These are phyloP conservation scores for Fusarium musae DNA, from an alignment of 2,329 filamentous ascomycete genomes.

Conservation along the genomic window DNA sequence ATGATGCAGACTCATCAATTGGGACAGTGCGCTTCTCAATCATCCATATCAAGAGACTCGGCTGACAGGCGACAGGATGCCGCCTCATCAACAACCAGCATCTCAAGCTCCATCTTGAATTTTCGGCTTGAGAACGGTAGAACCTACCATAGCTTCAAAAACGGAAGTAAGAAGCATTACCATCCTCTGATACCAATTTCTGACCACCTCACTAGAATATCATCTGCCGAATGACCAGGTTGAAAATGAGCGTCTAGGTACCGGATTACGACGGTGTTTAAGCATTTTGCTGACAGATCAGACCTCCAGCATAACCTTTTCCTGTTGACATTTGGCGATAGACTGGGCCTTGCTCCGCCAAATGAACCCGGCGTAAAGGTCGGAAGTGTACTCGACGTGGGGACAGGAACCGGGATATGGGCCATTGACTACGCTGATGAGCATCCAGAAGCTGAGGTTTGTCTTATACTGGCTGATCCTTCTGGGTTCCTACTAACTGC, in stretches of 20 bases:
- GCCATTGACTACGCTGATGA: slow-evolving; percentile 7
- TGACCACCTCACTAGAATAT: background rate
- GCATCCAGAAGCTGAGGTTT: background rate
- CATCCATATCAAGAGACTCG: rapidly evolving
- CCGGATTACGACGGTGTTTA: rapidly evolving
- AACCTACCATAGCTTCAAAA: slow-evolving; percentile 11
- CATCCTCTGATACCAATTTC: rapidly evolving
- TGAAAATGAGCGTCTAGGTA: background rate
- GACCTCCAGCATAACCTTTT: slow-evolving; percentile 4
- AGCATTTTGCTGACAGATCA: rapidly evolving
- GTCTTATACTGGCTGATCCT: too few relatives aligned
- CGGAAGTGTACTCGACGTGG: background rate
- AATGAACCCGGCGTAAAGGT: background rate
- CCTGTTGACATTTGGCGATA: background rate
- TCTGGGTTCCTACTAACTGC: background rate
- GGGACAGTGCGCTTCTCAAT: background rate
- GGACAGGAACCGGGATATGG: slow-evolving; percentile 3
- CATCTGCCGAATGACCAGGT: background rate
- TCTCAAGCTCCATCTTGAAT: background rate
- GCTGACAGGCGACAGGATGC: background rate
- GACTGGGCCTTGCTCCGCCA: background rate
- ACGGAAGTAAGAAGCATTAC: background rate
- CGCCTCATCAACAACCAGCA: background rate
- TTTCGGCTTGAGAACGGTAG: slow-evolving; percentile 13
- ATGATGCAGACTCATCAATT: background rate